phyloP scores from a whole-genome alignment of 1,284 basidiomycete genomes.

The Boletellus deceptivus region DNA sequence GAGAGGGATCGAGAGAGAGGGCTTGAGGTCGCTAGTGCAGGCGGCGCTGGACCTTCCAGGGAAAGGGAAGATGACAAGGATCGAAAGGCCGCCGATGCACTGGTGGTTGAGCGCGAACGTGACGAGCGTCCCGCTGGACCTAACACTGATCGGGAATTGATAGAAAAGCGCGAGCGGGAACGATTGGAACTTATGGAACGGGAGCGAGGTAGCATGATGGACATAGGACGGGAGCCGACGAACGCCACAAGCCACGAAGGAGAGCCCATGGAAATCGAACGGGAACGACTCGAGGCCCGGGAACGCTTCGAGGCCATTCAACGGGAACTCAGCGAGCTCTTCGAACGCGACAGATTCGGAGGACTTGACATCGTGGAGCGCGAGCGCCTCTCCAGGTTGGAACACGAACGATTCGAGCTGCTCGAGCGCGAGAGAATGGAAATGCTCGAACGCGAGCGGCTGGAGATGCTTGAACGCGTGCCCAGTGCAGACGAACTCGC shows the following conservation, averaged over 20 bases:
- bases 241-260: slow-evolving; percentile 18
- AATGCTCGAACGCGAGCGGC: slow-evolving; percentile 29
- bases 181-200: slow-evolving; percentile 25
- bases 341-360: slow-evolving; percentile 31
- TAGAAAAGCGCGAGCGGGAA: slow-evolving; percentile 24
- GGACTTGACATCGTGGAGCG: slow-evolving; percentile 29
- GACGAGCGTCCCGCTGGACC: slow-evolving; percentile 21
- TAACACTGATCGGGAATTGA: slow-evolving; percentile 18
- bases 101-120: slow-evolving; percentile 19
- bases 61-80: slow-evolving; percentile 27
- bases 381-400: slow-evolving; percentile 25
- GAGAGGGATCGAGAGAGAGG: slow-evolving; percentile 28
- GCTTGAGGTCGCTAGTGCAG: slow-evolving; percentile 2
- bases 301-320: slow-evolving; percentile 32
- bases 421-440: slow-evolving; percentile 30
- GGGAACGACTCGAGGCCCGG: slow-evolving; percentile 27
- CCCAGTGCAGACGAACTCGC: slow-evolving; percentile 34
- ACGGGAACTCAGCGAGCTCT: slow-evolving; percentile 29
- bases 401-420: slow-evolving; percentile 29
- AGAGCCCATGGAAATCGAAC: slow-evolving; percentile 25
- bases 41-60: slow-evolving; percentile 10
- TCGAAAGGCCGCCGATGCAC: slow-evolving; percentile 17
- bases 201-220: slow-evolving; percentile 14
- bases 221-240: slow-evolving; percentile 23
- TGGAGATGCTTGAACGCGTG: slow-evolving; percentile 33